Conservation (phyloP, 2,329 filamentous ascomycete species). For the Huntiella moniliformis region DNA sequence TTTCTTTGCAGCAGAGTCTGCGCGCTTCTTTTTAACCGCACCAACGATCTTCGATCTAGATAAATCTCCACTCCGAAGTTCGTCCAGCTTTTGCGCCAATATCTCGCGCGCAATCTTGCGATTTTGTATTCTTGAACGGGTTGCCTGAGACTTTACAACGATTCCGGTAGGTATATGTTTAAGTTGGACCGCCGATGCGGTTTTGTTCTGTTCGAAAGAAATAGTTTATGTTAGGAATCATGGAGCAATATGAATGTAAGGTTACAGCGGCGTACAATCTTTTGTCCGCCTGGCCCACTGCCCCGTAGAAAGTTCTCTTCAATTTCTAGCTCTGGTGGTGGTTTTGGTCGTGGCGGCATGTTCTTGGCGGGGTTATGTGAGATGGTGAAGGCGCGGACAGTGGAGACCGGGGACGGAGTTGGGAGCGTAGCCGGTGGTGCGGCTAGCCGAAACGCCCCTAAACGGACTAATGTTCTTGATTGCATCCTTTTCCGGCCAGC, state of each 20-base stretch:
- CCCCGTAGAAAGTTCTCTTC: slow-evolving; percentile 78
- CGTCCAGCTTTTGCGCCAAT: slow-evolving; percentile 57
- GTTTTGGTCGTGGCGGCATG: slow-evolving; percentile 55
- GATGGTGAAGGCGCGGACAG: background rate
- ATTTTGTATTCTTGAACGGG: slow-evolving; percentile 72
- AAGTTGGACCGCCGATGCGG: slow-evolving; percentile 80
- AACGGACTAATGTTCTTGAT: no score
- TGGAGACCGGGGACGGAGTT: background rate
- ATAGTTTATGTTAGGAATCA: slow-evolving; percentile 1
- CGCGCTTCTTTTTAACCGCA: slow-evolving; percentile 44
- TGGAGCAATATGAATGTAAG: background rate
- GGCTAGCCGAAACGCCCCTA: no score
- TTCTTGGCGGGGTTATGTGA: slow-evolving; percentile 25
- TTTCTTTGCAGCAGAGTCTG: slow-evolving; percentile 67
- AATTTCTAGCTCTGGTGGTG: slow-evolving; percentile 60
- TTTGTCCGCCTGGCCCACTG: slow-evolving; percentile 82
- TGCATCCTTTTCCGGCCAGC: no score
- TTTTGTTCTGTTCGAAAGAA: slow-evolving; percentile 58
- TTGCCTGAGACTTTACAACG: slow-evolving; percentile 86
- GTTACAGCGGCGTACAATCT: slow-evolving; percentile 44
- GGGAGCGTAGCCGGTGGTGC: slow-evolving; percentile 2
- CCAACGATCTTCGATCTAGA: slow-evolving; percentile 48
- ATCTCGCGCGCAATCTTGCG: slow-evolving; percentile 65
- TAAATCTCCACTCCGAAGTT: slow-evolving; percentile 49
- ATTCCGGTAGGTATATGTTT: slow-evolving; percentile 80